These are phyloP conservation scores for Elongisporangium anandrum DNA, from an alignment of 352 stramenopile species.

Conservation along the genomic window DNA sequence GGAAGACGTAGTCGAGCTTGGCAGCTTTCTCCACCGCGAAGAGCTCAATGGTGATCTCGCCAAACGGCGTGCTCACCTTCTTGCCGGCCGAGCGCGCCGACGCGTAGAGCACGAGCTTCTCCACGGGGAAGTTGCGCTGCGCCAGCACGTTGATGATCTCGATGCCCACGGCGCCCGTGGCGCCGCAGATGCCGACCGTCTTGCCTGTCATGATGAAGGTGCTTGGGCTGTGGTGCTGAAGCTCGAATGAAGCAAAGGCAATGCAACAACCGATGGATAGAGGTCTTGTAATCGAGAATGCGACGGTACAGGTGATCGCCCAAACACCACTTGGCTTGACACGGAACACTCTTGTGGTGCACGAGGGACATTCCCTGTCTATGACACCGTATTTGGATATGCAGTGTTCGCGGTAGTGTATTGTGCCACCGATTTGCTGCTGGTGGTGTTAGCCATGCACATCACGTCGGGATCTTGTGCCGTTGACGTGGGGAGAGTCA, in stretches of 20 bases:
- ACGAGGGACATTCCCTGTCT: not conserved
- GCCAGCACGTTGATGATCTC: constrained; percentile 94
- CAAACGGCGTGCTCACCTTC: constrained; percentile 86
- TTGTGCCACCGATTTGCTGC: not conserved
- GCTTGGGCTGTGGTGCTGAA: not conserved
- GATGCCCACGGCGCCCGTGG: constrained; percentile 94
- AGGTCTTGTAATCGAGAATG: not conserved
- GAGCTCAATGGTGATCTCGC: constrained; percentile 92
- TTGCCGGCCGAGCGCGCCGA: constrained; percentile 92
- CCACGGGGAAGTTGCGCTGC: constrained; percentile 86
- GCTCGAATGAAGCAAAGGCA: not conserved
- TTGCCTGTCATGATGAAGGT: constrained; percentile 49
- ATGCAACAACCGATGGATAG: not conserved
- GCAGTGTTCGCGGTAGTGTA: not conserved
- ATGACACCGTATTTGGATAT: not conserved
- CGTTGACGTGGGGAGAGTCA: not conserved
- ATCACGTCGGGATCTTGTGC: not conserved
- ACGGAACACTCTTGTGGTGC: not conserved
- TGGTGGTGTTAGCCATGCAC: not conserved
- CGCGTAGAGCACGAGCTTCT: constrained; percentile 94
- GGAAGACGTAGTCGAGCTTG: constrained; percentile 96
- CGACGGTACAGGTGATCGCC: not conserved
- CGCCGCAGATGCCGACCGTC: constrained; percentile 76
- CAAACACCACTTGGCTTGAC: not conserved
- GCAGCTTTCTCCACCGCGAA: constrained; percentile 92